Evolutionary conservation across 176 grass and related monocot genomes (phyloP), one percentile per base, ranked within the genome.

Genomic region (Zoysia japonica): DNA sequence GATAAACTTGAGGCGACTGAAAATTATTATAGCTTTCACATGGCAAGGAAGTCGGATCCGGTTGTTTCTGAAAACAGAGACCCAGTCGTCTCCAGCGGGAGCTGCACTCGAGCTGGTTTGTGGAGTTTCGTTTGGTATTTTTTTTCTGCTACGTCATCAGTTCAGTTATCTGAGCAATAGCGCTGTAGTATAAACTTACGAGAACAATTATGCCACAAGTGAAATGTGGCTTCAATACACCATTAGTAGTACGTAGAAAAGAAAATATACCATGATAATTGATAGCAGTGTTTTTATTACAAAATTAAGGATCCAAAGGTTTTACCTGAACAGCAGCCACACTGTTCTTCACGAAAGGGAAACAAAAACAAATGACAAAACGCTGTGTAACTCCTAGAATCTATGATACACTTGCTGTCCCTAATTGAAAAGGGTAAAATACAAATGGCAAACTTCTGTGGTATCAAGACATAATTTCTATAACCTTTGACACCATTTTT

Each of bases 391-490:
- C 72, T 43, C 44, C 71, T 85, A 83, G 16, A 20, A 64, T 35
- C 48, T 85, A 64, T 43, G 17, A 75, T 80, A 85, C 78, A 81
- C 49, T 85, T 88, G 0, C 47, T 89, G 44, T 72, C 77, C 71
- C 77, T 60, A 85, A 8, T 36, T 72, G 71, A 67, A 67, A 84
- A 20, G 49, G 81, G 71, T 51, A 65, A 81, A 11, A 52, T 65
- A 42, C 62, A 81, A 85, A 44, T 10, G 65, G n/a, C 43, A 48
- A 42, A 42, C 36, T 50, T 53, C 64, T 28, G 15, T 62, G n/a
- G 9, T 64, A 13, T 44, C 38, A 56, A 75, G 17, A 75, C 43
- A 60, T 60, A 6, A 53, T 17, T 43, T 45, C 9, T 59, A 60
- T 60, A 59, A 6, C 72, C 9, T 74, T 57, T 13, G 77, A n/a